phyloP scores from a whole-genome alignment of 148 eudicot genomes.

The Rhododendron mucronatum region DNA sequence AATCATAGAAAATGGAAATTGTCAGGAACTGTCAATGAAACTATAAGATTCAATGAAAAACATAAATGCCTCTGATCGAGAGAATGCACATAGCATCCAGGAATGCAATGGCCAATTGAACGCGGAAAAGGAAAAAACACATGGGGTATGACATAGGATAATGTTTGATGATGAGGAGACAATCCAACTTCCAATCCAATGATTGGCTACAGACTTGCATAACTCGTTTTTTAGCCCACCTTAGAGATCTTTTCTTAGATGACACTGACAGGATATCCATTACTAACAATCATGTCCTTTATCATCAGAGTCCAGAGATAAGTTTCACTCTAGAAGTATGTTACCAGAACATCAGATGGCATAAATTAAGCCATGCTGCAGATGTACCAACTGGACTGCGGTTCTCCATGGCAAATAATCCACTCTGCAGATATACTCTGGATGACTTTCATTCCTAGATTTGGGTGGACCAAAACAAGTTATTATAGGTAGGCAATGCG shows the following conservation, averaged over 20 bases:
- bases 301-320: background rate
- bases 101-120: background rate
- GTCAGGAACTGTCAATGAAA: background rate
- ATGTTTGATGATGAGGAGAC: conserved; percentile 37
- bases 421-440: background rate
- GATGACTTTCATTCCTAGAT: background rate
- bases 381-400: background rate
- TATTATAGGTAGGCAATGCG: background rate
- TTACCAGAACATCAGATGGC: background rate
- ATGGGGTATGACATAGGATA: conserved; percentile 12
- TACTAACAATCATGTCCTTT: background rate
- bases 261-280: background rate
- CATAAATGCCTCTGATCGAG: background rate
- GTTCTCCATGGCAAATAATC: background rate
- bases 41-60: background rate
- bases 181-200: conserved; percentile 70
- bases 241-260: background rate
- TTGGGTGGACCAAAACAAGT: background rate
- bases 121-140: conserved; percentile 27
- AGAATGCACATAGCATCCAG: background rate
- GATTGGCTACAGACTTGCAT: conserved; percentile 44
- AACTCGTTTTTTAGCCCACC: background rate
- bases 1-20: conserved; percentile 21
- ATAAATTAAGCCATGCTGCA: background rate
- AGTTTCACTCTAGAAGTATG: background rate